Evolutionary conservation across 202 grass and related monocot genomes (phyloP).

Genomic region (Saccharum hybrid): DNA sequence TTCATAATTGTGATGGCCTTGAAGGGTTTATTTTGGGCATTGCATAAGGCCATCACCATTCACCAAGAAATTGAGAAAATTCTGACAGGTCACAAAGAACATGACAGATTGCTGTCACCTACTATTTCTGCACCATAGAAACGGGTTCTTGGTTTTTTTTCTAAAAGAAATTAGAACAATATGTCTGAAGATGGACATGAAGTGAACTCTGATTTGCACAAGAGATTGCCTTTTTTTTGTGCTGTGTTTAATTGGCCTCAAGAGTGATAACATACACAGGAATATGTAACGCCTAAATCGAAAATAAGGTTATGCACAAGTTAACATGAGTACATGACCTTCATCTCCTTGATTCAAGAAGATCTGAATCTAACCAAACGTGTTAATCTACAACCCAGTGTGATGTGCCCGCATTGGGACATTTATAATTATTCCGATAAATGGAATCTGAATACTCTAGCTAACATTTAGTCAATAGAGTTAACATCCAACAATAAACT

Average conservation of each 20-base stretch:
- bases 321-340: neutral
- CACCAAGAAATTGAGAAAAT: conserved; percentile 6
- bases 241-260: too few relatives aligned
- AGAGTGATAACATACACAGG: too few relatives aligned
- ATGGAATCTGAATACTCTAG: neutral
- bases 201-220: too few relatives aligned
- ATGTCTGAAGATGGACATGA: too few relatives aligned
- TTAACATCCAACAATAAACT: neutral
- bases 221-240: too few relatives aligned
- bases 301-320: neutral
- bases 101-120: neutral
- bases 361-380: neutral
- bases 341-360: neutral
- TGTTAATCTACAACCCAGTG: neutral
- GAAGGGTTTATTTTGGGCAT: neutral
- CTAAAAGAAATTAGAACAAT: too few relatives aligned
- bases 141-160: too few relatives aligned
- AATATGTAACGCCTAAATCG: too few relatives aligned
- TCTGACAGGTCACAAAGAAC: neutral
- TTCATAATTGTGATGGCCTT: neutral
- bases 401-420: neutral
- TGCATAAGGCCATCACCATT: neutral
- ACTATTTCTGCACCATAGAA: neutral
- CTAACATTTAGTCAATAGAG: neutral
- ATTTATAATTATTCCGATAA: neutral